Percentiles rank a stretch among this genome's conserved stretches.
Evolutionary conservation across 306 rosid genomes (phyloP).

Genomic region (Gleditsia sinensis): DNA sequence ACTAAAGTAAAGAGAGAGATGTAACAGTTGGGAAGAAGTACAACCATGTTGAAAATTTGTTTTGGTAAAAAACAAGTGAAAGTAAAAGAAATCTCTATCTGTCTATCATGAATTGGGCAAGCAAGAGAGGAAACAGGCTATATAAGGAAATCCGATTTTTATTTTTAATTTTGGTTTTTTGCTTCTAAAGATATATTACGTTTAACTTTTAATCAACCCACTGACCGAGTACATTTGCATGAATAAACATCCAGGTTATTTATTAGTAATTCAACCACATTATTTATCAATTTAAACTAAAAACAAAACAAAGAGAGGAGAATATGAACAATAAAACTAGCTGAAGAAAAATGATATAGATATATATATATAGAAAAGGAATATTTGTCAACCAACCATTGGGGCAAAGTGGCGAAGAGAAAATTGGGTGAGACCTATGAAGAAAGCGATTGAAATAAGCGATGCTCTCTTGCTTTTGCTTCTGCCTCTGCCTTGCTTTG

Average conservation of each 20-base stretch:
- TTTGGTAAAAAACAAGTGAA: neutral
- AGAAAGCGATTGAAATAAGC: conserved; percentile 61
- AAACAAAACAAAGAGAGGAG: neutral
- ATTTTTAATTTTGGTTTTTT: neutral
- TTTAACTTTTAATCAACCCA: neutral
- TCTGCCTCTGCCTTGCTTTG: conserved; percentile 90
- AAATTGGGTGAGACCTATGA: conserved; percentile 38
- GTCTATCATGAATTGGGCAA: conserved; percentile 12
- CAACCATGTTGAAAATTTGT: neutral
- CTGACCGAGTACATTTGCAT: conserved; percentile 32
- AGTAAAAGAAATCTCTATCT: conserved; percentile 5
- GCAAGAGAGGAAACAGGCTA: neutral
- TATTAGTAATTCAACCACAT: neutral
- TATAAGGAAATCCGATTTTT: too few species aligned
- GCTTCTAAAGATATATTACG: neutral
- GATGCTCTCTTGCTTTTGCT: conserved; percentile 74
- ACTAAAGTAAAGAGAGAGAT: neutral
- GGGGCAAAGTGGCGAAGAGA: conserved; percentile 44
- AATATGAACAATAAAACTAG: neutral
- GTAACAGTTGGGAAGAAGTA: neutral
- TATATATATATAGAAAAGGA: too few species aligned
- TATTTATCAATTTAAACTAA: neutral
- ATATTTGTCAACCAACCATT: conserved; percentile 40
- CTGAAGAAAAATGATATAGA: neutral
- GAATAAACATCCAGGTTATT: conserved; percentile 26